Conservation (phyloP, 257 asterid genomes). For the Jasminum sambac region DNA sequence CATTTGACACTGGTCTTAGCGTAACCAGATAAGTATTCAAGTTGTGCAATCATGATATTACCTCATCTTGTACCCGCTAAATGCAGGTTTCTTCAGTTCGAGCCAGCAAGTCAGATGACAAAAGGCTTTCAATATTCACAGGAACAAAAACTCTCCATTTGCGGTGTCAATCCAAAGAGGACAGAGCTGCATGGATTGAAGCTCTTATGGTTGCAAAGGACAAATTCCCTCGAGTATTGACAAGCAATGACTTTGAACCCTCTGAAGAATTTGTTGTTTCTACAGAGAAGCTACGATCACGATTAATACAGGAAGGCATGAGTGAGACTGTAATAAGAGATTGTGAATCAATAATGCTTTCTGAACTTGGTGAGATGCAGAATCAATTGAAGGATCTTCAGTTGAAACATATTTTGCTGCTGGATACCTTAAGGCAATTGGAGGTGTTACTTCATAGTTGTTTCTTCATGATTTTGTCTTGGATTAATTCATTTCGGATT, state of each 20-base stretch:
- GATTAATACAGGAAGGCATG: slow-evolving; percentile 74
- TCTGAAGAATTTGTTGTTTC: slow-evolving; percentile 84
- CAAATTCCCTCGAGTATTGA: slow-evolving; percentile 81
- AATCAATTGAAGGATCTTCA: slow-evolving; percentile 78
- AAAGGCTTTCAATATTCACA: slow-evolving; percentile 90
- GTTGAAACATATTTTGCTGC: slow-evolving; percentile 77
- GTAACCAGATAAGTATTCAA: slow-evolving; percentile 3
- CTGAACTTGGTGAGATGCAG: slow-evolving; percentile 81
- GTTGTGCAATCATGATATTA: slow-evolving; percentile 11
- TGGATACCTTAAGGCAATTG: slow-evolving; percentile 84
- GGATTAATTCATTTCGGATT: slow-evolving; percentile 1
- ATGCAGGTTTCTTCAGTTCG: slow-evolving; percentile 94
- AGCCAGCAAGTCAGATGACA: slow-evolving; percentile 96
- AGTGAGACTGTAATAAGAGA: slow-evolving; percentile 70
- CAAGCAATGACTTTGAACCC: slow-evolving; percentile 77
- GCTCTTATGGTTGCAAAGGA: slow-evolving; percentile 89
- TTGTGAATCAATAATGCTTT: slow-evolving; percentile 78
- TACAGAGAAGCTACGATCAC: slow-evolving; percentile 70
- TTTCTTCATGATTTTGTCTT: slow-evolving; percentile 30
- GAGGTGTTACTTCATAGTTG: slow-evolving; percentile 59
- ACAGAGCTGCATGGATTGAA: slow-evolving; percentile 88
- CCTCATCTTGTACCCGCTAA: slow-evolving; percentile 24
- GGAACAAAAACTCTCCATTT: slow-evolving; percentile 96
- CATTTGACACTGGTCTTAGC: slow-evolving; percentile 11
- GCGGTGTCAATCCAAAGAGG: slow-evolving; percentile 91